Evolutionary conservation across 345 rosid species (phyloP), one percentile per base, ranked within the genome.

Genomic region (Gossypium ekmanianum): DNA sequence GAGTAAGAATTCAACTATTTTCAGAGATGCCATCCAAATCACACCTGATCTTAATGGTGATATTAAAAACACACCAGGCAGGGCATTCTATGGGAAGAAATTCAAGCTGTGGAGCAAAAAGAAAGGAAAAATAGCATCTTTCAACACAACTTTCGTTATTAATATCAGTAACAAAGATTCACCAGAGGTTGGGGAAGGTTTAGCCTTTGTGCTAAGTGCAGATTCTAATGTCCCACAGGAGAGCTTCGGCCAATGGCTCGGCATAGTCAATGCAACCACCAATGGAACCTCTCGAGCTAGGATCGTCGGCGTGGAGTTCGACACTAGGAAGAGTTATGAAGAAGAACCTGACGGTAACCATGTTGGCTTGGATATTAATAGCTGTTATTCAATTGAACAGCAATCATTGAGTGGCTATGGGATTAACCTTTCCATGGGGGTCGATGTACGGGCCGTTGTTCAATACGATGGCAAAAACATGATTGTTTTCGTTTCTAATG

Each of bases 141-240:
- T 93, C 81, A 84, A 76, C 39, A 78, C 97, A 6, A 85, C 90
- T 24, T 93, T 93, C 50, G 87, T 80, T 0, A 63, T 91, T 10
- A 88, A 85, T 29, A 91, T 89, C 64, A 72, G 65, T 24, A 41
- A 56, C 52, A 11, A 58, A 57, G 20, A 41, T 3, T 43, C 75
- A 12, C 16, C 66, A 1, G 66, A 44, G 0, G 73, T 69, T 5
- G 75, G 75, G 39, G 75, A 72, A 57, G 75, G 75, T 56, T 58
- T 72, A 34, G 75, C 75, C 44, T 72, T 72, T 22, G 51, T 72
- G 29, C 22, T 72, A 0, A 24, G 4, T 14, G 66, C 54, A 3
- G 66, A 56, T 44, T 0, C 14, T 8, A 2, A 6, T 14, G 39
- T 43, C n/a, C 75, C 75, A 11, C 3, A 12, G 13, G n/a, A 72